Percentiles rank a stretch among this genome's conserved stretches.
Evolutionary conservation across 2,329 filamentous ascomycete genomes (phyloP).

Genomic region (Nemania sp.): DNA sequence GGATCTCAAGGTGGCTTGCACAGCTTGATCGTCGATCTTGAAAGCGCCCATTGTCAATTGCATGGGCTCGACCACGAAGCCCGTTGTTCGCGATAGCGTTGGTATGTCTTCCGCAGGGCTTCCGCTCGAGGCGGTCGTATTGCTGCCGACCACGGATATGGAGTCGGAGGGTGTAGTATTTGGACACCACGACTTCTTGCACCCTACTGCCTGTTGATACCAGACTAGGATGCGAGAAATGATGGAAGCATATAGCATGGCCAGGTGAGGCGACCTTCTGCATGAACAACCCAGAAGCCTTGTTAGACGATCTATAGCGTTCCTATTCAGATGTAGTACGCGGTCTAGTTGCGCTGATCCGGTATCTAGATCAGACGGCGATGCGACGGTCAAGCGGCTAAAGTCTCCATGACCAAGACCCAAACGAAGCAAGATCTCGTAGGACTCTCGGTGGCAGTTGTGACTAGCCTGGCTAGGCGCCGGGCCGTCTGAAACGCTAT

Average conservation of each 20-base stretch:
- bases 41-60: neutral
- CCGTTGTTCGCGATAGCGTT: neutral
- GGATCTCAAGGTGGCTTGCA: neutral
- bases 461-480: neutral
- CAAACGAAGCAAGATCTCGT: neutral
- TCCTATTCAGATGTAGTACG: neutral
- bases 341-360: neutral
- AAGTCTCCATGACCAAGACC: neutral
- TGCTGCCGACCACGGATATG: neutral
- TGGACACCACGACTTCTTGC: neutral
- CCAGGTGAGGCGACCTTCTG: constrained; percentile 5
- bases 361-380: constrained; percentile 6
- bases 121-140: neutral
- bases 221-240: constrained; percentile 13
- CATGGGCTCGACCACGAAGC: neutral
- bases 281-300: constrained; percentile 1
- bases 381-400: neutral
- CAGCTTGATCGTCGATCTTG: neutral
- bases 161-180: neutral
- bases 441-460: constrained; percentile 8
- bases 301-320: neutral
- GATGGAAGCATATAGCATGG: constrained; percentile 16
- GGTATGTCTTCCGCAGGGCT: neutral
- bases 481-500: neutral
- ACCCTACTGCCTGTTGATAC: constrained; percentile 4